These are phyloP conservation scores for Leishmania tarentolae DNA, from an alignment of 208 protist species.

Conservation along the genomic window DNA sequence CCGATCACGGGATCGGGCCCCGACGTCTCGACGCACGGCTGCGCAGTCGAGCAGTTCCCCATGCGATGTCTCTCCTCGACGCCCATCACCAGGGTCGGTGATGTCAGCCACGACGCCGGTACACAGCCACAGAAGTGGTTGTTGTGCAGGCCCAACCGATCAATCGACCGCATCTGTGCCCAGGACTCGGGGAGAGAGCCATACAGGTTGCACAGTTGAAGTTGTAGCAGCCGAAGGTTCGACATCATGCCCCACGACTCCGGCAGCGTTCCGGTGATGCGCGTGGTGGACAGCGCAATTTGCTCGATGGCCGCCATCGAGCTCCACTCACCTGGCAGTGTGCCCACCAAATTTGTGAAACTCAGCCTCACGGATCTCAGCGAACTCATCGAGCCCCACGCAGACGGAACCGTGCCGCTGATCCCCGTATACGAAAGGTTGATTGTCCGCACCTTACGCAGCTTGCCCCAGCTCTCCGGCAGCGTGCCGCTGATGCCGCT, in stretches of 20 bases:
- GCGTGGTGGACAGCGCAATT: too few species aligned
- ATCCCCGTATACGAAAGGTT: not conserved
- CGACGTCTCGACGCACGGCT: not conserved
- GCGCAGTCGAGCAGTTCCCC: slow-evolving; percentile 1
- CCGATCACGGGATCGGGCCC: too few species aligned
- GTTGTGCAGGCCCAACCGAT: too few species aligned
- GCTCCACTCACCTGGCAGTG: too few species aligned
- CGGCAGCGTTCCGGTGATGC: not conserved
- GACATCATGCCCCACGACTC: slow-evolving; percentile 2
- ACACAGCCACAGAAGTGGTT: not conserved
- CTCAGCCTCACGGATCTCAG: too few species aligned
- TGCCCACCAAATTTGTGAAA: too few species aligned
- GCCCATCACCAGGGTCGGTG: not conserved
- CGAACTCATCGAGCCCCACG: too few species aligned
- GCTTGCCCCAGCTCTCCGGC: slow-evolving; percentile 3
- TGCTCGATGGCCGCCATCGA: too few species aligned
- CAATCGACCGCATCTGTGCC: not conserved
- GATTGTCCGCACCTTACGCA: not conserved
- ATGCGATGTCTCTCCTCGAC: not conserved
- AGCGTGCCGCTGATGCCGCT: slow-evolving; percentile 1
- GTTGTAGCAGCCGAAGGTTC: not conserved
- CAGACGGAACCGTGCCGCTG: slow-evolving; percentile 9
- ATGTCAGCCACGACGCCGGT: not conserved
- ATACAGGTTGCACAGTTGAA: not conserved
- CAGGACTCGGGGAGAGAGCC: not conserved